These are phyloP conservation scores for Cinnamomum chago DNA, from an alignment of 164 flowering plant genomes.

Conservation along the genomic window DNA sequence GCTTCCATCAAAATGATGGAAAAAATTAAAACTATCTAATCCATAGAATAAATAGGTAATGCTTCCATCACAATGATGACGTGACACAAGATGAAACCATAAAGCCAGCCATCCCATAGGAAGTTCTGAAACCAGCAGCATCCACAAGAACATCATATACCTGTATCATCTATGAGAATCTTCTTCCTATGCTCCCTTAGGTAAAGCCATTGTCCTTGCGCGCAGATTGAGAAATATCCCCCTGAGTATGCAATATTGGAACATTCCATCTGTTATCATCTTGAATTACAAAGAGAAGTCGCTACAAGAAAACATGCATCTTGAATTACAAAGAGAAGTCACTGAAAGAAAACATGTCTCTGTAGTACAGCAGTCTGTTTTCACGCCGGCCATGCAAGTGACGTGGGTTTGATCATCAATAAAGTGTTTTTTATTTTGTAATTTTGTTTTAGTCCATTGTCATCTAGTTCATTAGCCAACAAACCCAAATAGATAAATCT, in stretches of 20 bases:
- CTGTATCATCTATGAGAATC: neutral
- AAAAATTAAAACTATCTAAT: too few species aligned
- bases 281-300: neutral
- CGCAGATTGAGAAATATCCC: constrained; percentile 76
- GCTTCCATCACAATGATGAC: too few species aligned
- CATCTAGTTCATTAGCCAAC: too few species aligned
- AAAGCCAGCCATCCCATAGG: neutral
- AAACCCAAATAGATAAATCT: too few species aligned
- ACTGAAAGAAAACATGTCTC: neutral
- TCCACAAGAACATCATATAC: neutral
- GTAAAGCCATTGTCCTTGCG: constrained; percentile 47
- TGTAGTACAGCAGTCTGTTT: too few species aligned
- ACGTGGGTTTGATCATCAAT: too few species aligned
- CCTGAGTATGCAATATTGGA: constrained; percentile 32
- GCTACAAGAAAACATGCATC: neutral
- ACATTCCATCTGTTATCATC: neutral
- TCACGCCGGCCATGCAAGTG: too few species aligned
- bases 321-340: neutral
- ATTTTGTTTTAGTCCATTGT: too few species aligned
- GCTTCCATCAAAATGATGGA: too few species aligned
- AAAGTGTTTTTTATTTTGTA: too few species aligned
- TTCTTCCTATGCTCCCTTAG: constrained; percentile 27
- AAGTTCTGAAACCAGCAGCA: neutral
- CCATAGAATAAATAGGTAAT: too few species aligned
- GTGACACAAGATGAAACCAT: too few species aligned